Evolutionary conservation across 2,329 filamentous ascomycete genomes (phyloP), one percentile per base, ranked within the genome.

Genomic region (Trichoderma endophyticum): DNA sequence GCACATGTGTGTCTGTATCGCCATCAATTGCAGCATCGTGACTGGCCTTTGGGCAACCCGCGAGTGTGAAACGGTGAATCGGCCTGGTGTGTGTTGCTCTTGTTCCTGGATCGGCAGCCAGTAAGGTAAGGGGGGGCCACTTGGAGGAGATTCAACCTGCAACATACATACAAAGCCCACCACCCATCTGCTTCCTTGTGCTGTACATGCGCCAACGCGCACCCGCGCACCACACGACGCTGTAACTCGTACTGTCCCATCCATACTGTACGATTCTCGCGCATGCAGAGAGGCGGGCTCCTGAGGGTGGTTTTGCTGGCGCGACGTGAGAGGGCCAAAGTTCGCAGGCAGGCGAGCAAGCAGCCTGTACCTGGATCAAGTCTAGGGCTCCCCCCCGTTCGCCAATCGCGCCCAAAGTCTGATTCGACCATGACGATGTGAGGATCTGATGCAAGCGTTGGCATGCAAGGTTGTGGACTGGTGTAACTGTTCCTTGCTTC

Each of bases 31-130:
- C 61, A 21, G 36, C 26, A 21, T 34, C 48, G 48, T 66, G 63
- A 66, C 63, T 66, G 63, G 63, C 21, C 32, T 66, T 30, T 32
- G 32, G 51, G 21, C 32, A 21, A 18, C 30, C 30, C 15, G 15
- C 21, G 51, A 57, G 64, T 57, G 61, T 64, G 64, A 21, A 30
- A 67, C 64, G 51, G 51, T 51, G 51, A 56, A 39, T 21, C 43
- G 64, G 51, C 51, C 4, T 67, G 51, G 34, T 28, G 64, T 43
- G 34, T 28, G 64, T 43, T 59, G 51, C 48, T 66, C 30, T 18
- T 21, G 64, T 67, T 43, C 64, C 64, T 67, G 64, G 64, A 67
- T 67, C 54, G 51, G 15, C 51, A 28, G 51, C 28, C 64, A 54
- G 56, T 18, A 28, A 28, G 30, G 24, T 24, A 28, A 56, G 24